Evolutionary conservation across 257 asterid species (phyloP).

Genomic region (Salvia hispanica): DNA sequence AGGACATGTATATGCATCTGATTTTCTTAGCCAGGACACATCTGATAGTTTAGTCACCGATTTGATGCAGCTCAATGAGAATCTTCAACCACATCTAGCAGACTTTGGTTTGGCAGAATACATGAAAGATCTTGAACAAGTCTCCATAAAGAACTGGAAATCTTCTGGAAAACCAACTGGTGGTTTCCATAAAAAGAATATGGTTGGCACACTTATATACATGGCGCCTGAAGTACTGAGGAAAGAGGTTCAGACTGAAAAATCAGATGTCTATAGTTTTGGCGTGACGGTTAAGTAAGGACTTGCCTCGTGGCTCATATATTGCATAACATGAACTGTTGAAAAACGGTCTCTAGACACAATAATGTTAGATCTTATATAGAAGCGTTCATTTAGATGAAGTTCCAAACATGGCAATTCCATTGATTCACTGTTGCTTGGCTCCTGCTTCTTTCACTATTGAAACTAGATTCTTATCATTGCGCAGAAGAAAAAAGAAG

Average conservation of each 20-base stretch:
- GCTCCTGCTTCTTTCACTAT: constrained; percentile 6
- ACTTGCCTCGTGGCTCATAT: constrained; percentile 21
- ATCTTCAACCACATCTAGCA: constrained; percentile 69
- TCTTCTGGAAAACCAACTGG: constrained; percentile 97
- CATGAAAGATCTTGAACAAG: constrained; percentile 68
- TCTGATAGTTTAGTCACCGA: constrained; percentile 31
- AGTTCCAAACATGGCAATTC: constrained; percentile 1
- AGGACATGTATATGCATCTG: constrained; percentile 22
- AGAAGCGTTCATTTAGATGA: constrained; percentile 13
- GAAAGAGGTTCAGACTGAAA: constrained; percentile 86
- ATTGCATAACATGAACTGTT: constrained; percentile 1
- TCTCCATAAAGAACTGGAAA: constrained; percentile 69
- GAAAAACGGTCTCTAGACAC: constrained; percentile 7
- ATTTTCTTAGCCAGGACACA: neutral
- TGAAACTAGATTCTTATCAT: neutral
- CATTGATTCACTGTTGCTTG: neutral
- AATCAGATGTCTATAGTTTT: constrained; percentile 94
- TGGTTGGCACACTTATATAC: constrained; percentile 97
- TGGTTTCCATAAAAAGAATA: constrained; percentile 90
- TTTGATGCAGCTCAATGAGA: constrained; percentile 65
- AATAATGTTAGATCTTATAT: neutral
- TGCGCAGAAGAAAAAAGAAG: neutral
- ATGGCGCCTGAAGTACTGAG: constrained; percentile 97
- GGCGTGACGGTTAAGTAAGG: constrained; percentile 85
- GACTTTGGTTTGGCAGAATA: constrained; percentile 96